Conservation (phyloP, 2,329 filamentous ascomycete species). For the Fusarium goolgardi region DNA sequence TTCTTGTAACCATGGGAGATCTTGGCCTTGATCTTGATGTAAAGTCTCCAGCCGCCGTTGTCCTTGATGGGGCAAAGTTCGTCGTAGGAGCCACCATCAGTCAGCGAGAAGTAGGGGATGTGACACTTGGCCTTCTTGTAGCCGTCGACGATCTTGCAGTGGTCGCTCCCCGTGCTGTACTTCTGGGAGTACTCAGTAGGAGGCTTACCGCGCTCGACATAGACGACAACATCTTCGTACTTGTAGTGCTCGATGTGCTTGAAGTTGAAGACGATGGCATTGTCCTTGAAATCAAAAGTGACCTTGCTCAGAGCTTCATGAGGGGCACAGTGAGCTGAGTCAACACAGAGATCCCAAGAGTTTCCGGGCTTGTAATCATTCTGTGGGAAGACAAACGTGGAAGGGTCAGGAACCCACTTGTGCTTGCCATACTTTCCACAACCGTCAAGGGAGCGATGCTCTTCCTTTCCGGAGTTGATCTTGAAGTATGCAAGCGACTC, state of each 20-base stretch:
- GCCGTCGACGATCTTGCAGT: slow-evolving; percentile 36
- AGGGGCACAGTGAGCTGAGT: slow-evolving; percentile 36
- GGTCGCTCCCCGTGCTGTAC: slow-evolving; percentile 42
- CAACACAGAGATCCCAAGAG: slow-evolving; percentile 45
- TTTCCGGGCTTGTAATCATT: slow-evolving; percentile 36
- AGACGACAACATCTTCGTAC: slow-evolving; percentile 45
- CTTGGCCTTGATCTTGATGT: slow-evolving; percentile 45
- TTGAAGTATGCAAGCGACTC: slow-evolving; percentile 44
- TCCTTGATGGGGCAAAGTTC: slow-evolving; percentile 45
- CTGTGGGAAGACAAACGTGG: slow-evolving; percentile 44
- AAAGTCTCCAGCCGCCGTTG: slow-evolving; percentile 46
- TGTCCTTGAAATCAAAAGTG: slow-evolving; percentile 45
- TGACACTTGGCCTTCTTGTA: slow-evolving; percentile 45
- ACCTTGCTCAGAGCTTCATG: slow-evolving; percentile 42
- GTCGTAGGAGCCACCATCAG: slow-evolving; percentile 40
- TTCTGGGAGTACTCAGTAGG: slow-evolving; percentile 37
- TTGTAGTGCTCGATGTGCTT: slow-evolving; percentile 43
- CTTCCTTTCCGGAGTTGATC: slow-evolving; percentile 15
- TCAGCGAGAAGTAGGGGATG: slow-evolving; percentile 44
- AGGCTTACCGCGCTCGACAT: slow-evolving; percentile 39
- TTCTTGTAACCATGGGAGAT: slow-evolving; percentile 41
- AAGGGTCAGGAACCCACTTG: slow-evolving; percentile 44
- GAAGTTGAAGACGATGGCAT: slow-evolving; percentile 44
- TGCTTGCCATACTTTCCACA: slow-evolving; percentile 42
- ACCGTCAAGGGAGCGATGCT: slow-evolving; percentile 34